These are phyloP conservation scores for Tuctoria greenei DNA, from an alignment of 176 grass and related monocot species.

Conservation along the genomic window DNA sequence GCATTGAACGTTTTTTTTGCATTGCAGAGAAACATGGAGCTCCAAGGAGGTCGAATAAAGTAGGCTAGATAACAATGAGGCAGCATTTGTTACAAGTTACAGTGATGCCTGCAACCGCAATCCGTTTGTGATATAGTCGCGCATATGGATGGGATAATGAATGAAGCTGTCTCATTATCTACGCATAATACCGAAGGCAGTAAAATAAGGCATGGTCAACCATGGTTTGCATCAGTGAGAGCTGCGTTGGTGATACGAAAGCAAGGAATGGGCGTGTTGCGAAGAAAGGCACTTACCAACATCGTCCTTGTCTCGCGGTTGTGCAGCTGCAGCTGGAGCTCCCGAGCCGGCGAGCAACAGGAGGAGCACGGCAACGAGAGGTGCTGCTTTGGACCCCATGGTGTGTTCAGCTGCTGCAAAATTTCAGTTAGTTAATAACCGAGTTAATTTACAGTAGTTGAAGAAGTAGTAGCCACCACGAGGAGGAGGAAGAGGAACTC, in stretches of 20 bases:
- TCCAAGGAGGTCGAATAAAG: background rate
- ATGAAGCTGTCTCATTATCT: background rate
- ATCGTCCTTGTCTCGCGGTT: background rate
- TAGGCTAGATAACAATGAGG: background rate
- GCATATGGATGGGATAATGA: background rate
- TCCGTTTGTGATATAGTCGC: background rate
- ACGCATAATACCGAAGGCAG: background rate
- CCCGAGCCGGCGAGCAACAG: background rate
- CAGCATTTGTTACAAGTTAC: background rate
- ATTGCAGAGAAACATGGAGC: background rate
- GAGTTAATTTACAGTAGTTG: too few species aligned
- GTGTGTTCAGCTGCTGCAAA: too few species aligned
- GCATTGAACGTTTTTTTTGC: too few species aligned
- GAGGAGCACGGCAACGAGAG: background rate
- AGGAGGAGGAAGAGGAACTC: too few species aligned
- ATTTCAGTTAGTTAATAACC: too few species aligned
- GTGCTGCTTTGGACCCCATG: background rate
- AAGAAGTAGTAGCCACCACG: too few species aligned
- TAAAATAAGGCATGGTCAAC: background rate
- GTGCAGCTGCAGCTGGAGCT: background rate
- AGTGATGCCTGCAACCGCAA: too few species aligned
- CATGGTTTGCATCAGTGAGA: too few species aligned
- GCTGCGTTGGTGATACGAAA: too few species aligned
- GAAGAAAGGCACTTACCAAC: background rate
- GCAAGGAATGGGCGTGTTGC: background rate